Evolutionary conservation across 2,329 filamentous ascomycete species (phyloP).

Genomic region (Penicillium sp.): DNA sequence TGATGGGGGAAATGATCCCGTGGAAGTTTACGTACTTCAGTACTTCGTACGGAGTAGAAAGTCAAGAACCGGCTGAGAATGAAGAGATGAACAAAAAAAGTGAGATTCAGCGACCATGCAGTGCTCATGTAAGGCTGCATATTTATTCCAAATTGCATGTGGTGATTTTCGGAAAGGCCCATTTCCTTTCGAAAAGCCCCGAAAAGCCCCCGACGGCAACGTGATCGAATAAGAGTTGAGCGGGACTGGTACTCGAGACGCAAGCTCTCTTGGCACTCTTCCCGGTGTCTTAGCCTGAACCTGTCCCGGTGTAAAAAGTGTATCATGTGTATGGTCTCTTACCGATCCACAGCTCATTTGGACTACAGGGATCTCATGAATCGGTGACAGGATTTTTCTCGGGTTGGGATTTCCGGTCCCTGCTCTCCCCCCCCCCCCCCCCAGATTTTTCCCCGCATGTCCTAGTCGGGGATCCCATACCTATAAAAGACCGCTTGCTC

Average conservation of each 20-base stretch:
- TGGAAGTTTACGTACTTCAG: background rate
- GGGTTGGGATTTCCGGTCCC: background rate
- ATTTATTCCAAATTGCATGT: background rate
- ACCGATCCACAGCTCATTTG: background rate
- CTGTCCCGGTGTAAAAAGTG: constrained; percentile 9
- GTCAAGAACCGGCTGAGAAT: background rate
- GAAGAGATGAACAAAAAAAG: background rate
- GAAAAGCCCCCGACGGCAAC: constrained; percentile 5
- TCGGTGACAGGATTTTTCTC: background rate
- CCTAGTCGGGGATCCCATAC: background rate
- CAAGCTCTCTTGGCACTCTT: constrained; percentile 22
- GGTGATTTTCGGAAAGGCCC: background rate
- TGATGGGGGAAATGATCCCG: background rate
- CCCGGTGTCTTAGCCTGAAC: constrained; percentile 13
- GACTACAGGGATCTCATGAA: background rate
- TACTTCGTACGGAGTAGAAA: background rate
- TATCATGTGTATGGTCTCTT: background rate
- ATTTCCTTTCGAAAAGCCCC: too few relatives aligned
- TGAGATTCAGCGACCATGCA: background rate
- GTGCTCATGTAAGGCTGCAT: background rate
- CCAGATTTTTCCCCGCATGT: constrained; percentile 8
- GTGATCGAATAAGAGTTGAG: constrained; percentile 11
- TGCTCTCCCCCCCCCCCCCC: background rate
- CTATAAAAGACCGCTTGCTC: constrained; percentile 5
- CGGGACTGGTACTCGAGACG: constrained; percentile 6